Conservation (phyloP, 2,329 filamentous ascomycete genomes). For the Sordariomycetes sp. region DNA sequence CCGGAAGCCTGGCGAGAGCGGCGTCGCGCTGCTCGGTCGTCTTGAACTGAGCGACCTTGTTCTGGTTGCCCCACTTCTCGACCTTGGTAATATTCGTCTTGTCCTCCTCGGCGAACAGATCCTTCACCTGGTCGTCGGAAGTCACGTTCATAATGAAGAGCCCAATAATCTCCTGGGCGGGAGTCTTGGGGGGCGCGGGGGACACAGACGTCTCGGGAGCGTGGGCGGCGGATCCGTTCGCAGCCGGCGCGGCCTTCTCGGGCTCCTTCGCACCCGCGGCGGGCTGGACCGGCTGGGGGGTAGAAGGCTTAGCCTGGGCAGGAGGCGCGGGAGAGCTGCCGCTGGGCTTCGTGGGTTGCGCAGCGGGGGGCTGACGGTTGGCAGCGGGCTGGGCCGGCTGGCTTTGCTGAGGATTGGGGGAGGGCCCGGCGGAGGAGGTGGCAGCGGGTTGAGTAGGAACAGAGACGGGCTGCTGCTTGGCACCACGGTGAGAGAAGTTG, state of each 20-base stretch:
- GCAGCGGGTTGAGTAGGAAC: conserved; percentile 25
- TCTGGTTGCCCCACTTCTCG: conserved; percentile 67
- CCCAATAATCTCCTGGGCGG: conserved; percentile 61
- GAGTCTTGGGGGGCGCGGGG: conserved; percentile 43
- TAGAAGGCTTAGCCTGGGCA: conserved; percentile 27
- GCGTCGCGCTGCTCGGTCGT: conserved; percentile 69
- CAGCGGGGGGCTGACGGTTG: background rate
- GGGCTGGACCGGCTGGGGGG: conserved; percentile 37
- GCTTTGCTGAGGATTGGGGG: conserved; percentile 10
- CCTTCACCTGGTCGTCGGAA: conserved; percentile 70
- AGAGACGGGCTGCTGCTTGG: conserved; percentile 54
- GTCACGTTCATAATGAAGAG: conserved; percentile 85
- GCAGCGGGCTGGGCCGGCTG: conserved; percentile 4
- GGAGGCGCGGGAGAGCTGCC: conserved; percentile 12
- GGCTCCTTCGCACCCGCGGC: conserved; percentile 36
- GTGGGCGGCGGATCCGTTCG: conserved; percentile 42
- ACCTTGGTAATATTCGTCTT: conserved; percentile 68
- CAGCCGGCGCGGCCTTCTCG: conserved; percentile 39
- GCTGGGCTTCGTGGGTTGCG: conserved; percentile 1
- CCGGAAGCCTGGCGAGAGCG: conserved; percentile 63
- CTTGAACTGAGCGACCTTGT: conserved; percentile 81
- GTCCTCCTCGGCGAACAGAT: conserved; percentile 76
- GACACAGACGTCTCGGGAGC: conserved; percentile 43
- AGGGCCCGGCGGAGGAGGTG: conserved; percentile 14
- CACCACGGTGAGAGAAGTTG: conserved; percentile 93